phyloP scores from a whole-genome alignment of 257 asterid species.

The Solanum piurae region DNA sequence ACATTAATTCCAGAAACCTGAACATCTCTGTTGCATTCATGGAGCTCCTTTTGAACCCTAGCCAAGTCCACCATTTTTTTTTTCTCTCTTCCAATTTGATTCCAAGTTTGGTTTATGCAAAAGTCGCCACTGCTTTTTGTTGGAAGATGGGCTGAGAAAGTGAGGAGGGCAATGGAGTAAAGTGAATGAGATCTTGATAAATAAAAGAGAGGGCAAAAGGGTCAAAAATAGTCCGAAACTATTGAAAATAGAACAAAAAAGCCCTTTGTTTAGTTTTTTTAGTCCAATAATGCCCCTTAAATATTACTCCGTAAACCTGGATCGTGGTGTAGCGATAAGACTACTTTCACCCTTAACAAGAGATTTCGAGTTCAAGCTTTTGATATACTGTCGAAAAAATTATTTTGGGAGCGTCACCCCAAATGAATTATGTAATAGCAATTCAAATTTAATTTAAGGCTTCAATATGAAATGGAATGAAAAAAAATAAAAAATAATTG shows the following conservation, averaged over 20 bases:
- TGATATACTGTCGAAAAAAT: too few relatives aligned
- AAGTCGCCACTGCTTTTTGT: background rate
- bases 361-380: too few relatives aligned
- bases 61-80: constrained; percentile 70
- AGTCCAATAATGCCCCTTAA: background rate
- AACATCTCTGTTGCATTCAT: constrained; percentile 78
- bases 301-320: too few relatives aligned
- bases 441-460: too few relatives aligned
- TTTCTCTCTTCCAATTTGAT: background rate
- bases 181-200: background rate
- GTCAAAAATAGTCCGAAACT: background rate
- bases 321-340: too few relatives aligned
- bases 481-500: too few relatives aligned
- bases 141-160: background rate
- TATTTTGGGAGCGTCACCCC: too few relatives aligned
- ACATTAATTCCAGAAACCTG: constrained; percentile 76
- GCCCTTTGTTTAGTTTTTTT: background rate
- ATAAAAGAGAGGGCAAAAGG: background rate
- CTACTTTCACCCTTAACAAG: too few relatives aligned
- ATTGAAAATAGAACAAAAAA: background rate
- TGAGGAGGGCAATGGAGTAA: background rate
- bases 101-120: background rate
- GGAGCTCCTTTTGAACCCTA: constrained; percentile 83
- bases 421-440: too few relatives aligned
- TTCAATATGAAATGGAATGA: too few relatives aligned